Conservation (phyloP, 345 rosid genomes). For the Eucalyptus cloeziana region DNA sequence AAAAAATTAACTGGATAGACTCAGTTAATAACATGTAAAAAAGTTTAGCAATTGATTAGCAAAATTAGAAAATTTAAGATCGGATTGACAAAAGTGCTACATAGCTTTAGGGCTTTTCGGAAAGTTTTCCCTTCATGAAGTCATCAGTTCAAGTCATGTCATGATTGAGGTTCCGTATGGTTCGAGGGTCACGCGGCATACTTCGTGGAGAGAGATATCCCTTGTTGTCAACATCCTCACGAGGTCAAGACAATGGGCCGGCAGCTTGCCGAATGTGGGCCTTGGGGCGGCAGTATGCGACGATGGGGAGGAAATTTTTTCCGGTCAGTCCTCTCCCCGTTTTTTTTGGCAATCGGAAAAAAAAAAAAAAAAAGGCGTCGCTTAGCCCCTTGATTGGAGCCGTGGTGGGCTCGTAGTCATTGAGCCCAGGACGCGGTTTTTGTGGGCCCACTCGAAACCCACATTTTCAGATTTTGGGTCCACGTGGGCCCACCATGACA, state of each 20-base stretch:
- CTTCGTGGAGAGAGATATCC: not conserved
- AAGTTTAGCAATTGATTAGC: no score
- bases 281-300: not conserved
- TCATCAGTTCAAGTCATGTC: not conserved
- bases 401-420: not conserved
- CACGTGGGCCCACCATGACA: not conserved
- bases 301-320: not conserved
- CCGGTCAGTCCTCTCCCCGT: not conserved
- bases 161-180: not conserved
- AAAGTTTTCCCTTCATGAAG: no score
- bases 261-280: fast-evolving
- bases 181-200: no score
- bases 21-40: fast-evolving
- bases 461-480: not conserved
- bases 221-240: fast-evolving
- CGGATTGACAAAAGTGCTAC: not conserved
- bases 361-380: not conserved
- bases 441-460: not conserved
- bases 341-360: not conserved
- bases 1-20: fast-evolving
- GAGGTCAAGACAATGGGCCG: not conserved
- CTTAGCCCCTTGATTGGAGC: not conserved
- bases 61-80: no score
- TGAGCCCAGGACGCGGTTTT: not conserved
- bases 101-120: fast-evolving